Base-by-base conservation (phyloP, 768 basidiomycete species). In the Lactarius psammicola region DNA sequence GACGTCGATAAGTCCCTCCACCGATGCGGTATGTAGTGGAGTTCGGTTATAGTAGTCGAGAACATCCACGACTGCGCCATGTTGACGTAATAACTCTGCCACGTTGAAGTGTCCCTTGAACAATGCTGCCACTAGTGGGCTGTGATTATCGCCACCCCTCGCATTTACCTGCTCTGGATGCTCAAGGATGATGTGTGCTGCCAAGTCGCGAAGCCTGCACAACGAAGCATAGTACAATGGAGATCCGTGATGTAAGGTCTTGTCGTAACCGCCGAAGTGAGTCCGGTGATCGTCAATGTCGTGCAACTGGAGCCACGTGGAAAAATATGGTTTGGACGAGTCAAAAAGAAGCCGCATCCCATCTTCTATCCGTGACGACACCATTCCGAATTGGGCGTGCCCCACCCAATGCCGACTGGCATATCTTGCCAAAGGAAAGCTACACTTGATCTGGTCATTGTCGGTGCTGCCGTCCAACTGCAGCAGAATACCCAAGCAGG, bases 31-130 rank as follows among this genome's bases (percentile, higher is more conserved):
- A 9, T 6, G 23, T 7, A 49, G 49, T 0, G 49, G 49, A 26
- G 46, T 49, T 4, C 23, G 23, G 11, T 49, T 20, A 0, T 31
- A 0, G 17, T 55, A 0, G 1, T 28, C 30, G 2, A 1, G 3
- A 4, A 55, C 20, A 10, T 55, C 18, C 30, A 55, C 3, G 30
- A 3, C 31, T 0, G 30, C 54, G 10, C 30, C 54, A 3, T 55
- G 28, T 10, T 10, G 28, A 11, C 4, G 31, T n/a, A 55, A 20
- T n/a, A 55, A 3, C 30, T 18, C 54, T 10, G 54, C 54, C 6
- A 55, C 30, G 2, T 55, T 0, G 28, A 55, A 33, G 30, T 55
- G 54, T 18, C 30, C 7, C 54, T 33, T 55, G 28, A 31, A 1
- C 30, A 55, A n/a, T 33, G 54, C 54, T 30, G 28, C 54, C 8